A percentile compares a stretch with the other conserved stretches of the same genome.
phyloP scores from a whole-genome alignment of 805 yeast genomes.

The Brettanomyces naardenensis region DNA sequence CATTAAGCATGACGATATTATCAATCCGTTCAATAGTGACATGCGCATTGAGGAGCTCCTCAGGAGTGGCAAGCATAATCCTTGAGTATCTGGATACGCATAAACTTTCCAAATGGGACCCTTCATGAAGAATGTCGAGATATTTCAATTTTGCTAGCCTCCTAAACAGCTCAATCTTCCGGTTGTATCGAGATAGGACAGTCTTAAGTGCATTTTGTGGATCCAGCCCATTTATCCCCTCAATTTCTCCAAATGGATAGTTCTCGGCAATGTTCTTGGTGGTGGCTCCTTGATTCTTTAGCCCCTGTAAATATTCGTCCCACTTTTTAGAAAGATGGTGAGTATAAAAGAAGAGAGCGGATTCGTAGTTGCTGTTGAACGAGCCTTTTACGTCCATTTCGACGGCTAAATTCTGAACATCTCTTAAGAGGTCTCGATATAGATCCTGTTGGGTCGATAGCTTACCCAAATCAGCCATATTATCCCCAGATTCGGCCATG shows the following conservation, averaged over 20 bases:
- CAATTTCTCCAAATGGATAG: slow-evolving; percentile 23
- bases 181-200: background rate
- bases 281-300: slow-evolving; percentile 11
- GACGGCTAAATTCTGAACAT: slow-evolving; percentile 25
- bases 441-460: background rate
- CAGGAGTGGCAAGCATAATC: slow-evolving; percentile 3
- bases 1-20: slow-evolving; percentile 26
- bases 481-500: slow-evolving; percentile 5
- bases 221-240: slow-evolving; percentile 5
- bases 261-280: slow-evolving; percentile 19
- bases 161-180: slow-evolving; percentile 6
- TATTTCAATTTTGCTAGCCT: slow-evolving; percentile 7
- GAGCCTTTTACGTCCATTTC: slow-evolving; percentile 26
- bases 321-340: slow-evolving; percentile 17
- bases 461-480: background rate
- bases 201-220: background rate
- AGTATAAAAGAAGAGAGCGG: slow-evolving; percentile 27
- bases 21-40: slow-evolving; percentile 6
- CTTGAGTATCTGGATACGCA: slow-evolving; percentile 1
- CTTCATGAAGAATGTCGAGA: background rate
- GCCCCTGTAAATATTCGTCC: slow-evolving; percentile 18
- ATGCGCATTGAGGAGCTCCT: slow-evolving; percentile 3
- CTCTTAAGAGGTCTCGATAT: slow-evolving; percentile 10
- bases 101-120: background rate
- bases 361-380: slow-evolving; percentile 30